phyloP scores from a whole-genome alignment of 2,329 filamentous ascomycete species.

The Fusarium sp. region DNA sequence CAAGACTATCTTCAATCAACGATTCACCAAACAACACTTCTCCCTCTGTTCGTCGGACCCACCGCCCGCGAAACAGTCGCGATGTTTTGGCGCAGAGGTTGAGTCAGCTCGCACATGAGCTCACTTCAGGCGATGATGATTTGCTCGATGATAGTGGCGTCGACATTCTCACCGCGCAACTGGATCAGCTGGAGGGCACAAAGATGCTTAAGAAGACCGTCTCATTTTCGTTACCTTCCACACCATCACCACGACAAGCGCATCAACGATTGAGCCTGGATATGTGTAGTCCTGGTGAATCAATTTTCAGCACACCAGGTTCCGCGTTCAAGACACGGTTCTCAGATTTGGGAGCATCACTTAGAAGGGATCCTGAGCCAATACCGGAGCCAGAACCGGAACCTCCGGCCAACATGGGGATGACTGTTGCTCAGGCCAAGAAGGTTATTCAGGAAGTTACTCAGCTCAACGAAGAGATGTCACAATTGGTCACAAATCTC shows the following conservation, averaged over 20 bases:
- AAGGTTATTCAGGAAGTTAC: constrained; percentile 48
- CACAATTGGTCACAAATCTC: constrained; percentile 59
- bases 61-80: constrained; percentile 27
- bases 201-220: constrained; percentile 35
- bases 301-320: constrained; percentile 47
- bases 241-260: constrained; percentile 27
- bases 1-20: constrained; percentile 33
- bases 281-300: constrained; percentile 41
- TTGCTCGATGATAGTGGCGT: constrained; percentile 48
- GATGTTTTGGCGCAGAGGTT: constrained; percentile 55
- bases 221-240: constrained; percentile 32
- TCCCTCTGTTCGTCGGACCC: constrained; percentile 31
- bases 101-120: constrained; percentile 50
- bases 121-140: constrained; percentile 46
- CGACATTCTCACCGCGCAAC: constrained; percentile 49
- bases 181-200: constrained; percentile 46
- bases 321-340: constrained; percentile 51
- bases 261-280: constrained; percentile 37
- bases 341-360: constrained; percentile 50
- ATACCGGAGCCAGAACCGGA: constrained; percentile 41
- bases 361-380: constrained; percentile 42
- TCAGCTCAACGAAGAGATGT: constrained; percentile 60
- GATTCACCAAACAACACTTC: constrained; percentile 36
- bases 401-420: constrained; percentile 41
- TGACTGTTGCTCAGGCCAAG: constrained; percentile 48